Conservation (phyloP, 192 early-diverging fungal genomes). For the Thoreauomyces humboldtii region DNA sequence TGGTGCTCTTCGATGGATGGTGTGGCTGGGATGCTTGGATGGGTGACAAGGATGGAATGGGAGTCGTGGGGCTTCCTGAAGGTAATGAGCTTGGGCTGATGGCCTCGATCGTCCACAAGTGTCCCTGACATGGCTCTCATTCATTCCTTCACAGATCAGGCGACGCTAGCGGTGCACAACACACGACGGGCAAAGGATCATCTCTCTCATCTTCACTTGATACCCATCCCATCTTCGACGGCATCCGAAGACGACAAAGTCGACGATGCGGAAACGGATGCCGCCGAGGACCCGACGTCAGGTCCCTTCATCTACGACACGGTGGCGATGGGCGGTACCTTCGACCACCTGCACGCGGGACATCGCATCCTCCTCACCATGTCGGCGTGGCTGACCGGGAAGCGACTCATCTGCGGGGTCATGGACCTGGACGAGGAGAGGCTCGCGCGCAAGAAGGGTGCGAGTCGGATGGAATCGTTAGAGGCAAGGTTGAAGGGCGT, state of each 20-base stretch:
- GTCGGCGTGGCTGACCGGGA: slow-evolving; percentile 65
- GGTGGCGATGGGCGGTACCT: slow-evolving; percentile 88
- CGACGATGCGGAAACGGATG: not conserved
- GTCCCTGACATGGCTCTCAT: too few relatives aligned
- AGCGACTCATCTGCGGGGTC: slow-evolving; percentile 68
- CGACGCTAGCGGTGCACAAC: slow-evolving; percentile 18
- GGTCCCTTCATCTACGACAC: slow-evolving; percentile 36
- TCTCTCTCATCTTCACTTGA: slow-evolving; percentile 8
- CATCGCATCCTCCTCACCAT: slow-evolving; percentile 92
- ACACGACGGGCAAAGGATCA: slow-evolving; percentile 13
- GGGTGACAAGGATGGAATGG: slow-evolving; percentile 26
- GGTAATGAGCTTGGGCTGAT: slow-evolving; percentile 30
- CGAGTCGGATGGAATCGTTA: slow-evolving; percentile 66
- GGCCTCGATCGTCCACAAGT: not conserved
- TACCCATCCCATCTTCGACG: not conserved
- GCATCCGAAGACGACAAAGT: too few relatives aligned
- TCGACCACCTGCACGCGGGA: slow-evolving; percentile 94
- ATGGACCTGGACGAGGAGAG: slow-evolving; percentile 55
- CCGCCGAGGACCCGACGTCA: not conserved
- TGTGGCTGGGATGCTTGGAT: slow-evolving; percentile 59
- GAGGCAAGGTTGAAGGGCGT: slow-evolving; percentile 60
- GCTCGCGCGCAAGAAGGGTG: slow-evolving; percentile 68
- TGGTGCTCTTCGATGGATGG: slow-evolving; percentile 56
- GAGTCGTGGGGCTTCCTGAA: slow-evolving; percentile 38
- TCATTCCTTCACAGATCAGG: slow-evolving; percentile 17